A percentile compares a stretch with the other conserved stretches of the same genome.
These are phyloP conservation scores for Isoetes taiwanensis DNA, from an alignment of 75 land plant species.

Conservation along the genomic window DNA sequence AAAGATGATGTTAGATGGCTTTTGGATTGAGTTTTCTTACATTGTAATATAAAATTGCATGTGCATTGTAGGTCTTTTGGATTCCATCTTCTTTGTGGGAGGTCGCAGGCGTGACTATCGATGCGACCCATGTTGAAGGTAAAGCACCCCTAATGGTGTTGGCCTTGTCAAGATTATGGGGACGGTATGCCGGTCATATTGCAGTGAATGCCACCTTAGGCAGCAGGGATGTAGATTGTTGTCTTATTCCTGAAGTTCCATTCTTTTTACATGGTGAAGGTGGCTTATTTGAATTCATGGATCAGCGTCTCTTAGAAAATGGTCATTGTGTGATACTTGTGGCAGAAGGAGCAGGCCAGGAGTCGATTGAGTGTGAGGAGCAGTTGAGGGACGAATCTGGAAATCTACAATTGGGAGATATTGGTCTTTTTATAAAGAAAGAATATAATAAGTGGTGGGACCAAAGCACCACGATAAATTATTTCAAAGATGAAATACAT, in stretches of 20 bases:
- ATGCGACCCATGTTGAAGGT: conserved; percentile 58
- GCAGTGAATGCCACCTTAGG: conserved; percentile 58
- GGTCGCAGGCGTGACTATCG: conserved; percentile 56
- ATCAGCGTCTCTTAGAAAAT: conserved; percentile 34
- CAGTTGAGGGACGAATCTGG: conserved; percentile 66
- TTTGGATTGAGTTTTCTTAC: background rate
- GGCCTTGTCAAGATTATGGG: conserved; percentile 78
- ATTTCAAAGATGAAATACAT: conserved; percentile 77
- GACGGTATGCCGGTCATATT: conserved; percentile 70
- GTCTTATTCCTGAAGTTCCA: conserved; percentile 52
- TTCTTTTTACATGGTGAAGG: conserved; percentile 61
- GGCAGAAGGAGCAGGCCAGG: conserved; percentile 78
- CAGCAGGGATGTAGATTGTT: conserved; percentile 76
- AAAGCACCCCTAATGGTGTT: conserved; percentile 51
- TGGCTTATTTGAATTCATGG: conserved; percentile 56
- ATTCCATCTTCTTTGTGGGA: conserved; percentile 65
- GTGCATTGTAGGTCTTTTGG: conserved; percentile 50
- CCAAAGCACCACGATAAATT: conserved; percentile 39
- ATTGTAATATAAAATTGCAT: too few relatives aligned
- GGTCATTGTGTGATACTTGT: conserved; percentile 70
- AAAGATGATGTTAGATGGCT: too few relatives aligned
- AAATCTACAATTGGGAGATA: conserved; percentile 47
- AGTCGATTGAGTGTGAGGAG: conserved; percentile 50
- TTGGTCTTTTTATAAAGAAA: conserved; percentile 48
- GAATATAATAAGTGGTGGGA: conserved; percentile 72